These are phyloP conservation scores for Dactylellina sp. DNA, from an alignment of 2,329 filamentous ascomycete genomes.

Conservation along the genomic window DNA sequence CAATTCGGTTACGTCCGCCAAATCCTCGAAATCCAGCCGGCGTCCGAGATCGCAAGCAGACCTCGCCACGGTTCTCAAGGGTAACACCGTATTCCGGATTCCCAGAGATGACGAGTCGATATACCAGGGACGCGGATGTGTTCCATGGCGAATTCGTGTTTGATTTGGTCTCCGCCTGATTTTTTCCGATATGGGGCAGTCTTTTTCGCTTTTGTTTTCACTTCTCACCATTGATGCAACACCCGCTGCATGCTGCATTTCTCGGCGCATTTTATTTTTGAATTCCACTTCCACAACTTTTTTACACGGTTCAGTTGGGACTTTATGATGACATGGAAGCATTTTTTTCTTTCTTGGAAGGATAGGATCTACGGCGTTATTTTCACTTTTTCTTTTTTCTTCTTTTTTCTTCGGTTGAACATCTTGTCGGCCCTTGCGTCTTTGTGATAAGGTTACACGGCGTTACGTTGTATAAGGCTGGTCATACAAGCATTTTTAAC, in stretches of 20 bases:
- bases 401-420: not conserved
- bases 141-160: conserved; percentile 46
- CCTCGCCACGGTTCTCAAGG: conserved; percentile 23
- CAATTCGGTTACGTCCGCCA: conserved; percentile 24
- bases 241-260: conserved; percentile 27
- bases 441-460: conserved; percentile 33
- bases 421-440: conserved; percentile 5
- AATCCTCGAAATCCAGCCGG: conserved; percentile 26
- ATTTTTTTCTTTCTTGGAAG: not conserved
- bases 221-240: conserved; percentile 39
- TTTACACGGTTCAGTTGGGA: conserved; percentile 1
- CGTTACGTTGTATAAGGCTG: conserved; percentile 30
- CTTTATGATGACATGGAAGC: conserved; percentile 1
- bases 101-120: conserved; percentile 49
- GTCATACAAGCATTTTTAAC: conserved; percentile 22
- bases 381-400: not conserved
- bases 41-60: conserved; percentile 25
- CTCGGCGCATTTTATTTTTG: conserved; percentile 24
- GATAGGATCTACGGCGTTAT: conserved; percentile 8
- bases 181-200: not conserved
- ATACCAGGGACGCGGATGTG: conserved; percentile 52
- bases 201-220: conserved; percentile 14
- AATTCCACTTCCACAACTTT: not conserved
- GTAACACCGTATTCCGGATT: conserved; percentile 27
- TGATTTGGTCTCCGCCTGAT: not conserved